Conservation (phyloP, 768 basidiomycete species). For the Amyloporia xantha region DNA sequence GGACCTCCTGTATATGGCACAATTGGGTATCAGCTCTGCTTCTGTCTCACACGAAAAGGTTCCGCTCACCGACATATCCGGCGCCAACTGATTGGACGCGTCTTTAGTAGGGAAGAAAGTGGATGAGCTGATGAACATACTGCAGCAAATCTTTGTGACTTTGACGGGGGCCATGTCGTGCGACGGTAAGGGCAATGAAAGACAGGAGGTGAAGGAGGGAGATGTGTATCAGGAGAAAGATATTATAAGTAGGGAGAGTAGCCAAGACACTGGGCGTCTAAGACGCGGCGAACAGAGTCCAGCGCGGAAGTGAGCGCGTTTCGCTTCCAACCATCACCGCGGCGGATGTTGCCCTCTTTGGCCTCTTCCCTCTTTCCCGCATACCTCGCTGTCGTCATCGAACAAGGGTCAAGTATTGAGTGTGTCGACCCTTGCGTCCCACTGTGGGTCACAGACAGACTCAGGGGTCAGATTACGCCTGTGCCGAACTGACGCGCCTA, state of each 20-base stretch:
- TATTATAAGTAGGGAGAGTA: background rate
- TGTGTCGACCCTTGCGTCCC: too few species aligned
- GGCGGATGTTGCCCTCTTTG: background rate
- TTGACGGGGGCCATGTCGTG: constrained; percentile 49
- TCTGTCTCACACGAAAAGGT: constrained; percentile 1
- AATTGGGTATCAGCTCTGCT: background rate
- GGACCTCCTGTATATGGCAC: constrained; percentile 62
- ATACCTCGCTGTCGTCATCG: too few species aligned
- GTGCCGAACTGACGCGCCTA: too few species aligned
- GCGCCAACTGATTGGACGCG: constrained; percentile 55
- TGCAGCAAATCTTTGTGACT: constrained; percentile 84
- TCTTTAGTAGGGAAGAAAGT: constrained; percentile 6
- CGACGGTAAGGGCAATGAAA: background rate
- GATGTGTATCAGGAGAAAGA: background rate
- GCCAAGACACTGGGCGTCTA: background rate
- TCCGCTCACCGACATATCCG: constrained; percentile 81
- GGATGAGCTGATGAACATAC: constrained; percentile 39
- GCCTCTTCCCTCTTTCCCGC: too few species aligned
- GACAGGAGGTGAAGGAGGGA: background rate
- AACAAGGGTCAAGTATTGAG: too few species aligned
- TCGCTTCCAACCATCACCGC: background rate
- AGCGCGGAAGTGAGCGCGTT: background rate
- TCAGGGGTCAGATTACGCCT: too few species aligned
- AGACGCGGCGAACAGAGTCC: background rate
- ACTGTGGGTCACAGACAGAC: too few species aligned